These are phyloP conservation scores for Priceomyces melissophilus DNA, from an alignment of 805 yeast species.

Conservation along the genomic window DNA sequence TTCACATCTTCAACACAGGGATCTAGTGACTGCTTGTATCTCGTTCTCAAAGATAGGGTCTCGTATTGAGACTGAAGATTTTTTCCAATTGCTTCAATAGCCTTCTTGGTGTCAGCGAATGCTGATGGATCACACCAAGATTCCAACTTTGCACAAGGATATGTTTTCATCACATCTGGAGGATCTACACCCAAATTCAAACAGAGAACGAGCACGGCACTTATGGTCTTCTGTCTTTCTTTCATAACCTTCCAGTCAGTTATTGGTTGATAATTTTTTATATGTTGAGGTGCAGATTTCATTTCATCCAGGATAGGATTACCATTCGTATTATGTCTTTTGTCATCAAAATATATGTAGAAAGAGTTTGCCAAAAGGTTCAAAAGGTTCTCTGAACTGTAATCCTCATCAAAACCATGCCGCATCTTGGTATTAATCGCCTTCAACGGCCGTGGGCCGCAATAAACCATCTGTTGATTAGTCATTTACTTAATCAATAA, in stretches of 20 bases:
- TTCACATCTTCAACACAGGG: constrained; percentile 96
- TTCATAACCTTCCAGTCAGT: constrained; percentile 89
- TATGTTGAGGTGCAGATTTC: constrained; percentile 34
- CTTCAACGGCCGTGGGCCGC: constrained; percentile 38
- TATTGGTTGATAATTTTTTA: constrained; percentile 62
- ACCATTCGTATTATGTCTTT: constrained; percentile 88
- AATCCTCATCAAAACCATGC: constrained; percentile 65
- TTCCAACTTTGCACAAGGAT: constrained; percentile 88
- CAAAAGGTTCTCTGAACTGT: constrained; percentile 54
- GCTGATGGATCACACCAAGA: constrained; percentile 90
- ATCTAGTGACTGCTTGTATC: constrained; percentile 87
- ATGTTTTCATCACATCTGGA: constrained; percentile 90
- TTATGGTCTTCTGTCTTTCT: constrained; percentile 87
- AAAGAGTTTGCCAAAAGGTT: constrained; percentile 61
- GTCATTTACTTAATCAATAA: constrained; percentile 3
- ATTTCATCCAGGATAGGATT: constrained; percentile 65
- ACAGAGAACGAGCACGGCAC: constrained; percentile 89
- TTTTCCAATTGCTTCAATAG: constrained; percentile 88
- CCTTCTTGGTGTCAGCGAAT: constrained; percentile 81
- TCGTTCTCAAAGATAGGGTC: constrained; percentile 77
- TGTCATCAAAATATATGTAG: constrained; percentile 84
- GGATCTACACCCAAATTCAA: constrained; percentile 95
- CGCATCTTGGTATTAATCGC: constrained; percentile 55
- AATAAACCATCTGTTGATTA: constrained; percentile 10
- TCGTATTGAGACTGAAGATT: constrained; percentile 86